These are phyloP conservation scores for Starmerella cellae DNA, from an alignment of 805 yeast genomes.

Conservation along the genomic window DNA sequence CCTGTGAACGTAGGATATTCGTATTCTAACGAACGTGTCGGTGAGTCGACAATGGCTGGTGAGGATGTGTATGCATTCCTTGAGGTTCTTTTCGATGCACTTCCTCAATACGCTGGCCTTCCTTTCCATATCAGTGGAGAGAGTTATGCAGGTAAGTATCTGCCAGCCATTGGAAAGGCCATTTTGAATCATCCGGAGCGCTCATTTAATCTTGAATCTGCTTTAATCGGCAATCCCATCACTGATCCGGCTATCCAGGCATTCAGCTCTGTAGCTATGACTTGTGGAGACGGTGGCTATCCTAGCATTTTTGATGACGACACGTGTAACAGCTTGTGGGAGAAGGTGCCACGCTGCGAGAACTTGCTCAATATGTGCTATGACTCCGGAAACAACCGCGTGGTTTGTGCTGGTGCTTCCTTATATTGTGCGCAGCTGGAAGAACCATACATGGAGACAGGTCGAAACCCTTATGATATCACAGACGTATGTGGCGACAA, in stretches of 20 bases:
- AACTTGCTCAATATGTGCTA: conserved; percentile 68
- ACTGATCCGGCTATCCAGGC: conserved; percentile 78
- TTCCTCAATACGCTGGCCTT: conserved; percentile 51
- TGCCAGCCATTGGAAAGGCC: conserved; percentile 67
- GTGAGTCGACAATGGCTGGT: conserved; percentile 47
- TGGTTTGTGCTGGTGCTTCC: conserved; percentile 85
- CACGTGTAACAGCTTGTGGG: conserved; percentile 60
- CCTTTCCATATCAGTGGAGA: conserved; percentile 85
- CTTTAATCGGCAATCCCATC: conserved; percentile 85
- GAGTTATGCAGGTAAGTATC: conserved; percentile 89
- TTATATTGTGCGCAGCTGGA: conserved; percentile 66
- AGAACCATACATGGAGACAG: conserved; percentile 72
- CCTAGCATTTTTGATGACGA: conserved; percentile 64
- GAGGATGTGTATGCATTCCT: conserved; percentile 80
- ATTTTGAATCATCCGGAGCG: conserved; percentile 48
- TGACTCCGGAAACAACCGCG: conserved; percentile 45
- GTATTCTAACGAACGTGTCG: conserved; percentile 35
- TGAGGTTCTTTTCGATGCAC: conserved; percentile 72
- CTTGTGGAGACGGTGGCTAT: conserved; percentile 81
- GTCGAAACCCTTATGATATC: conserved; percentile 83
- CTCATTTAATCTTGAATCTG: conserved; percentile 59
- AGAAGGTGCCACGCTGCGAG: conserved; percentile 63
- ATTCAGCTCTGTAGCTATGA: conserved; percentile 81
- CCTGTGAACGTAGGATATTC: conserved; percentile 94
- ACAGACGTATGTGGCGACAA: conserved; percentile 59